A percentile compares a stretch with the other conserved stretches of the same genome.
Conservation (phyloP, 148 eudicot genomes). For the Drosera capensis region DNA sequence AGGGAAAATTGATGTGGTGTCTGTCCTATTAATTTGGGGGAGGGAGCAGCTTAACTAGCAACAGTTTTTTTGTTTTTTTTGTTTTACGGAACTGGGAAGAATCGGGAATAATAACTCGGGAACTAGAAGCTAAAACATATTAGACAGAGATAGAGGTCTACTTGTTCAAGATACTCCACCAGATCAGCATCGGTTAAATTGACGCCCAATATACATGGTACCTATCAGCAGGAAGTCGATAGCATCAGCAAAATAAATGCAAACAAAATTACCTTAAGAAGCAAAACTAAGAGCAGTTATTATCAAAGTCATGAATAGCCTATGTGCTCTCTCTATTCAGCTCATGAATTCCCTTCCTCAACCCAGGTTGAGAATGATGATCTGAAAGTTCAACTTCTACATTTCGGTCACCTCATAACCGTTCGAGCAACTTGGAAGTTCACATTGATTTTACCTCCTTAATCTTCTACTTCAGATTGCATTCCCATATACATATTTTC, state of each 20-base stretch:
- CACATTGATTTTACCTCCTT: no score
- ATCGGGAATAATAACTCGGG: neutral
- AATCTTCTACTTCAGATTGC: no score
- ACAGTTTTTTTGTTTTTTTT: neutral
- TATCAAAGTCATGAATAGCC: no score
- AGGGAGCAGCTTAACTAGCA: no score
- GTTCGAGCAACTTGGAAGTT: no score
- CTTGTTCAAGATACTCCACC: slow-evolving; percentile 85
- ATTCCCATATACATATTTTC: no score
- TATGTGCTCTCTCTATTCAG: no score
- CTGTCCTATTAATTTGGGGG: neutral
- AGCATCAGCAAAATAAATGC: neutral
- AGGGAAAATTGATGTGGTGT: neutral
- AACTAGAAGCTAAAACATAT: neutral
- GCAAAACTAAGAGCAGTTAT: neutral
- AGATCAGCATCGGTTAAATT: slow-evolving; percentile 70
- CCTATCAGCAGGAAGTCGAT: no score
- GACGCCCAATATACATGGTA: slow-evolving; percentile 91
- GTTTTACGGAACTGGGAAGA: neutral
- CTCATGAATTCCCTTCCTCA: no score
- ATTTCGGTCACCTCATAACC: no score
- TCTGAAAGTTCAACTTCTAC: no score
- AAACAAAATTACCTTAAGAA: neutral
- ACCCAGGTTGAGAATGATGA: no score
- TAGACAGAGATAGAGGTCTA: slow-evolving; percentile 9